phyloP scores from a whole-genome alignment of 306 rosid genomes.

The Datisca glomerata region DNA sequence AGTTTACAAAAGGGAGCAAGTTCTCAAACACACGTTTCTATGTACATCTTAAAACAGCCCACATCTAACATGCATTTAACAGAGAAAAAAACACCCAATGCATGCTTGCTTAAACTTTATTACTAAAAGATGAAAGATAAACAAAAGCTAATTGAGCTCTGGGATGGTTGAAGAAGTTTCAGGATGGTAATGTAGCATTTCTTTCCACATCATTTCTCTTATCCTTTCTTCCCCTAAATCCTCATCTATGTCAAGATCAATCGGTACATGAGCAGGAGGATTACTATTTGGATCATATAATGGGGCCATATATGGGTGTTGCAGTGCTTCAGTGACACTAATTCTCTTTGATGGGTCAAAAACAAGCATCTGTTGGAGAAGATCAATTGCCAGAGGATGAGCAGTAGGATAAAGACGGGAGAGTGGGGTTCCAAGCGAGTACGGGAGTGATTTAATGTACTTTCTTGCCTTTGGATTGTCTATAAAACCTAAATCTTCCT shows the following conservation, averaged over 20 bases:
- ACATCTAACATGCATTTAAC: too few species aligned
- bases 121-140: conserved; percentile 9
- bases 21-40: too few species aligned
- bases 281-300: conserved; percentile 63
- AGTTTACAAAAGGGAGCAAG: too few species aligned
- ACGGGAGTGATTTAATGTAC: conserved; percentile 51
- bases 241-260: conserved; percentile 86
- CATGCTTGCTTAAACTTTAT: background rate
- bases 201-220: conserved; percentile 96
- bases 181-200: conserved; percentile 87
- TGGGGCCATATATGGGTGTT: conserved; percentile 83
- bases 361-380: conserved; percentile 81
- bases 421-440: conserved; percentile 55
- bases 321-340: conserved; percentile 67
- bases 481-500: conserved; percentile 76
- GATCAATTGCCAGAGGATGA: conserved; percentile 72
- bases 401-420: conserved; percentile 58
- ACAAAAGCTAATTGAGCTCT: conserved; percentile 15
- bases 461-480: conserved; percentile 77
- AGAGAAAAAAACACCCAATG: background rate
- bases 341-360: conserved; percentile 93
- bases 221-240: conserved; percentile 87
- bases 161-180: conserved; percentile 28
- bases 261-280: conserved; percentile 70
- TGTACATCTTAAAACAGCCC: too few species aligned